Base-by-base conservation (phyloP, 176 grass and related monocot species). In the Oropetium thomaeum region DNA sequence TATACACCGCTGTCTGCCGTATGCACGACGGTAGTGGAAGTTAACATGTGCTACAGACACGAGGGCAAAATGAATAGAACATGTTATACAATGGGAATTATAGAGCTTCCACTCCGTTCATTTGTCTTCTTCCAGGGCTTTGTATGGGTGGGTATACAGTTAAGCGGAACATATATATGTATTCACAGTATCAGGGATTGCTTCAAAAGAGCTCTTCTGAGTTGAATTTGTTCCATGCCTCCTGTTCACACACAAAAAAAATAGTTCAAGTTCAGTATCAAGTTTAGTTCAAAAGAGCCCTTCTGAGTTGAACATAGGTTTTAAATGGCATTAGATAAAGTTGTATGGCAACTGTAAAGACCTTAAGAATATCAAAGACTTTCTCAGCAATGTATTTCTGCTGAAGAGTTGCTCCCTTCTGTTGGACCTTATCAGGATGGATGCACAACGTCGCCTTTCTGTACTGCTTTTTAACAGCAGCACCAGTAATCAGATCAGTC, bases 361-460 rank as follows among this genome's bases (percentile, higher is more conserved):
- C 91, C 91, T 93, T 90, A 28, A 93, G 87, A 53, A 93, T 80
- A 67, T 87, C 87, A 90, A 93, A 93, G 40, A 93, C 87, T 82
- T 90, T 93, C 79, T 90, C 87, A 0, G 86, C 79, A 53, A 85
- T 83, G 76, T 87, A 93, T 78, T 93, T 93, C 82, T 93, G 91
- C 42, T 87, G 84, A 85, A 93, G 42, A 58, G 57, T 87, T 76
- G 91, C 87, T 51, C 91, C 91, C 59, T 88, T 87, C 67, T 90
- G 91, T 74, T 93, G 91, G 70, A 90, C 81, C 82, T 93, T 93
- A 79, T 93, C 91, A 68, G 91, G 87, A 87, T 93, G 87, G 58
- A 93, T 83, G 73, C 91, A 93, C 32, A 93, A 82, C 0, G 87
- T 90, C 1, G 91, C 87, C 54, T 87, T 93, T 64, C 91, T 79